Evolutionary conservation across 78 protist species (phyloP).

Genomic region (Protostelium mycophagum): DNA sequence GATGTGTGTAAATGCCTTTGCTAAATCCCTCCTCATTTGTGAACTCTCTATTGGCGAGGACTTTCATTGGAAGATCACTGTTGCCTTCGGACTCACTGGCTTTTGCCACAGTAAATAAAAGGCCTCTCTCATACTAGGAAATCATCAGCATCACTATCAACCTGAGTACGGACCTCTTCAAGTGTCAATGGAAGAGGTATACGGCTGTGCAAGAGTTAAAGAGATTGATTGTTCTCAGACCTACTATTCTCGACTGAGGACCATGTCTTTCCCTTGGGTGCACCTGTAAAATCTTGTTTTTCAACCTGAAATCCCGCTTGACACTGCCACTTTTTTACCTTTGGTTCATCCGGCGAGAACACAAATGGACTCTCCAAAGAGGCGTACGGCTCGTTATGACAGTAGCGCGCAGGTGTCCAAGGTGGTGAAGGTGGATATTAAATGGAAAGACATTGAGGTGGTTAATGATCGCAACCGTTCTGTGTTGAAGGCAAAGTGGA

Average conservation of each 20-base stretch:
- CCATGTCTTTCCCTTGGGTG: no score
- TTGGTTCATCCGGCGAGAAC: no score
- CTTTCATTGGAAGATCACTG: not conserved
- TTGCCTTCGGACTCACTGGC: not conserved
- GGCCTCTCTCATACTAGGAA: not conserved
- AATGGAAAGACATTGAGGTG: not conserved
- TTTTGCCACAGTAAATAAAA: not conserved
- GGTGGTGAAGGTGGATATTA: not conserved
- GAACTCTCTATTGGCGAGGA: not conserved
- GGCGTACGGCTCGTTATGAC: no score
- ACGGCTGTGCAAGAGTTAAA: not conserved
- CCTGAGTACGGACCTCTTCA: not conserved
- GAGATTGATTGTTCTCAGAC: not conserved
- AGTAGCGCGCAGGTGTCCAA: not conserved
- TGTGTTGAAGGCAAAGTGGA: not conserved
- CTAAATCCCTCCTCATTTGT: not conserved
- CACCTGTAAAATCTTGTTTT: no score
- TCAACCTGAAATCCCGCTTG: no score
- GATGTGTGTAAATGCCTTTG: not conserved
- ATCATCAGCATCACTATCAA: not conserved
- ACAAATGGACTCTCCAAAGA: no score
- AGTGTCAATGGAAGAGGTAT: not conserved
- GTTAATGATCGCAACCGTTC: not conserved
- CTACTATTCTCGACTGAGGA: not conserved
- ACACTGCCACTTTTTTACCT: no score